These are phyloP conservation scores for Apiotrichum montevideense DNA, from an alignment of 1,284 basidiomycete genomes.

Conservation along the genomic window DNA sequence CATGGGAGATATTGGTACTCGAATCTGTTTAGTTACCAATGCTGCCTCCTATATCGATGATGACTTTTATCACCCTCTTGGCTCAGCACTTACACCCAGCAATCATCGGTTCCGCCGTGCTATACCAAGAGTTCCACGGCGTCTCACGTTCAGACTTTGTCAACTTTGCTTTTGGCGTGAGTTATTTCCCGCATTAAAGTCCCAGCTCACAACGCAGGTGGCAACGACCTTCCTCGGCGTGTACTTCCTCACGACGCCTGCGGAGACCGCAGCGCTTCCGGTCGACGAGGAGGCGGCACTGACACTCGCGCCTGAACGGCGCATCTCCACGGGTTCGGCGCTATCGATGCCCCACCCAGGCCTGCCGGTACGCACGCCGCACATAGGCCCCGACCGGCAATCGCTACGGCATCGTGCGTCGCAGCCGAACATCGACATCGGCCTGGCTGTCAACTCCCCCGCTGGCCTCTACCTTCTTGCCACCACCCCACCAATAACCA, in stretches of 20 bases:
- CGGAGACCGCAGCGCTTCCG: not conserved
- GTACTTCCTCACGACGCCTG: constrained; percentile 51
- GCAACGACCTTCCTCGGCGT: constrained; percentile 54
- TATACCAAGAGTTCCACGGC: constrained; percentile 86
- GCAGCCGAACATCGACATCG: constrained; percentile 26
- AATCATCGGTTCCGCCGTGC: constrained; percentile 83
- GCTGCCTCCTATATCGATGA: too few relatives aligned
- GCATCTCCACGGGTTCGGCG: not conserved
- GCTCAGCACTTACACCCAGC: constrained; percentile 56
- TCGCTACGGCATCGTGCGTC: constrained; percentile 15
- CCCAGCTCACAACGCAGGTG: not conserved
- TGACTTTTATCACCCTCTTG: not conserved
- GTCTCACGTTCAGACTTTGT: constrained; percentile 73
- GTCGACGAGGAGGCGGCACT: constrained; percentile 26
- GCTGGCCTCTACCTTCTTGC: constrained; percentile 37
- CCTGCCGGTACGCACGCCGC: constrained; percentile 7
- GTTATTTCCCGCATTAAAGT: too few relatives aligned
- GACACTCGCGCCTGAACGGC: constrained; percentile 10
- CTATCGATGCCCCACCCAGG: constrained; percentile 3
- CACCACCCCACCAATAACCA: constrained; percentile 29
- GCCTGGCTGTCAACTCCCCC: constrained; percentile 29
- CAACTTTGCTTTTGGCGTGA: constrained; percentile 45
- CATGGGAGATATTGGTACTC: too few relatives aligned
- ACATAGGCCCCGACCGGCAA: not conserved
- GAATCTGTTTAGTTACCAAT: too few relatives aligned